Evolutionary conservation across 2,329 filamentous ascomycete species (phyloP).

Genomic region (Lachnellula willkommii): DNA sequence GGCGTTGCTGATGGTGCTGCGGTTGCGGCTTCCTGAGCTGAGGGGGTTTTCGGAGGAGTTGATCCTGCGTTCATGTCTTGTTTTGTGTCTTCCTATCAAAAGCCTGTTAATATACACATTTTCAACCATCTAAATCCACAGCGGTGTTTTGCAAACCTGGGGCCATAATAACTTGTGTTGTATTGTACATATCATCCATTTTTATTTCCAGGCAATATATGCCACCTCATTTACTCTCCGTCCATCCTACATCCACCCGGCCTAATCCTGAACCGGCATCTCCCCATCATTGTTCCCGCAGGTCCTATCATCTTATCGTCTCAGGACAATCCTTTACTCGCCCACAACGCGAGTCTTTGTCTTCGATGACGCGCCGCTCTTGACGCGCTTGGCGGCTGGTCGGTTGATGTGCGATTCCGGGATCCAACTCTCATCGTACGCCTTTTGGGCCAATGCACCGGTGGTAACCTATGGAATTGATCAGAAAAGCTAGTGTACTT

Average conservation of each 20-base stretch:
- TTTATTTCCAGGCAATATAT: too few species aligned
- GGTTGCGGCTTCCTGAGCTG: not conserved
- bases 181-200: too few species aligned
- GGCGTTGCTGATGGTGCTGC: not conserved
- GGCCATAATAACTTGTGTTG: not conserved
- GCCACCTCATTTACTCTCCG: too few species aligned
- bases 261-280: too few species aligned
- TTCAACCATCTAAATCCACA: too few species aligned
- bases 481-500: not conserved
- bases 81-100: not conserved
- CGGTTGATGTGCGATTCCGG: conserved; percentile 72
- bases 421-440: conserved; percentile 33
- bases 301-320: not conserved
- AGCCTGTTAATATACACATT: not conserved
- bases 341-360: conserved; percentile 18
- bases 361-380: conserved; percentile 42
- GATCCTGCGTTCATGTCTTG: not conserved
- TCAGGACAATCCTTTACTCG: conserved; percentile 1
- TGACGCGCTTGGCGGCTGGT: conserved; percentile 65
- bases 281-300: not conserved
- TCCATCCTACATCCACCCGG: too few species aligned
- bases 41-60: not conserved
- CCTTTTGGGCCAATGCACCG: conserved; percentile 26
- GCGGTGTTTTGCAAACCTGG: not conserved
- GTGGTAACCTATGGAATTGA: conserved; percentile 19